phyloP scores from a whole-genome alignment of 139 green algal genomes.

The Chlorella sp. region DNA sequence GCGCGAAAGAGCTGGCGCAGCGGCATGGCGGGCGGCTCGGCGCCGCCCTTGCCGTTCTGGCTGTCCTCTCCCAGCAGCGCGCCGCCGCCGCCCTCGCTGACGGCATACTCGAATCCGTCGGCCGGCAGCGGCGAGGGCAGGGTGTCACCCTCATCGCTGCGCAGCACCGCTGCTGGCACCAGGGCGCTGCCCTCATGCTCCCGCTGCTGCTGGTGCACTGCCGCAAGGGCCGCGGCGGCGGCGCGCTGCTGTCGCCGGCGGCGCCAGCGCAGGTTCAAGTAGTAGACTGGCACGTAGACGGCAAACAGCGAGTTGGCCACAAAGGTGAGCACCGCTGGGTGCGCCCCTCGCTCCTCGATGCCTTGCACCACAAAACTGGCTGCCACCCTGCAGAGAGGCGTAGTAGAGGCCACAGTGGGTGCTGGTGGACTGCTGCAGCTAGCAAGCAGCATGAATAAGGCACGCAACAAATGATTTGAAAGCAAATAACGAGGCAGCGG shows the following conservation, averaged over 20 bases:
- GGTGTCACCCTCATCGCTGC: constrained; percentile 19
- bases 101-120: background rate
- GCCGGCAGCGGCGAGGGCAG: background rate
- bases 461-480: too few relatives aligned
- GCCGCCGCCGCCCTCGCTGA: constrained; percentile 3
- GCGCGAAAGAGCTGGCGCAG: constrained; percentile 24
- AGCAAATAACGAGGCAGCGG: too few relatives aligned
- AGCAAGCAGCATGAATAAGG: too few relatives aligned
- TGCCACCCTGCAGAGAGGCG: constrained; percentile 53
- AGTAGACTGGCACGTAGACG: constrained; percentile 82
- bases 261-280: constrained; percentile 32
- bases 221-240: background rate
- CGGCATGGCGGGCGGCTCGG: constrained; percentile 4
- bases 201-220: constrained; percentile 7
- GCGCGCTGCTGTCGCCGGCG: background rate
- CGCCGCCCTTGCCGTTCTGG: background rate
- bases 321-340: constrained; percentile 88
- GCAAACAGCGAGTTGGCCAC: constrained; percentile 91
- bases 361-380: constrained; percentile 81
- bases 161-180: constrained; percentile 1
- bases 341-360: constrained; percentile 65
- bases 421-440: too few relatives aligned
- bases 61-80: constrained; percentile 10
- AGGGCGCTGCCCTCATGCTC: background rate
- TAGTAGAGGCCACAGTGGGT: too few relatives aligned